phyloP scores from a whole-genome alignment of 2,329 filamentous ascomycete genomes.

The Pseudopithomyces maydicus region DNA sequence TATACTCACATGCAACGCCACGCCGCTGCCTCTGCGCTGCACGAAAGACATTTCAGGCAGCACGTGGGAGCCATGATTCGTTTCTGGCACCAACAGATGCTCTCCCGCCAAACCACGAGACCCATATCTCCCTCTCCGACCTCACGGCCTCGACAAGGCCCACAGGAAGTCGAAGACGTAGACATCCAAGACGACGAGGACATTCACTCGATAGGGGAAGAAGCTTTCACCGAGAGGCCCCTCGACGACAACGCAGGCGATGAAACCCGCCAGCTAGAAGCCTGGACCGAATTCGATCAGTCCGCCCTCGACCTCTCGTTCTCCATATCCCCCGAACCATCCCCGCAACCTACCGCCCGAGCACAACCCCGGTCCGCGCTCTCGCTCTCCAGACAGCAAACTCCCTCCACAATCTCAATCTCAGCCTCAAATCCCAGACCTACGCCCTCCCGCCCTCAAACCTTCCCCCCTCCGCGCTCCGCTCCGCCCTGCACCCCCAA shows the following conservation, averaged over 20 bases:
- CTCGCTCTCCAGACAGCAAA: slow-evolving; percentile 7
- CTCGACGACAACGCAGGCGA: slow-evolving; percentile 24
- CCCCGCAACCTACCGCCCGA: slow-evolving; percentile 2
- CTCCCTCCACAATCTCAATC: slow-evolving; percentile 10
- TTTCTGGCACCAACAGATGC: neutral
- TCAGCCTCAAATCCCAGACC: slow-evolving; percentile 3
- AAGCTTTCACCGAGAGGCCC: neutral
- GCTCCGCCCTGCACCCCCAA: slow-evolving; percentile 17
- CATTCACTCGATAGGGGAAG: neutral
- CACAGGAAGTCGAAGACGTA: neutral
- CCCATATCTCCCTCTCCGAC: neutral
- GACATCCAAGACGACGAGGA: neutral
- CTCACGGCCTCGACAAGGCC: neutral
- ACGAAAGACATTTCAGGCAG: slow-evolving; percentile 52
- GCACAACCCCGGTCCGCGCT: neutral
- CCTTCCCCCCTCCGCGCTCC: slow-evolving; percentile 19
- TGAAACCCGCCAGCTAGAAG: slow-evolving; percentile 39
- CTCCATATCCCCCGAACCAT: slow-evolving; percentile 27
- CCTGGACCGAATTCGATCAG: slow-evolving; percentile 47
- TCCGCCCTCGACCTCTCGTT: slow-evolving; percentile 37
- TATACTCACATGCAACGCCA: slow-evolving; percentile 59
- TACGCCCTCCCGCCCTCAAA: slow-evolving; percentile 10
- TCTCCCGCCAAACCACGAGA: neutral
- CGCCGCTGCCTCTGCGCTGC: slow-evolving; percentile 59
- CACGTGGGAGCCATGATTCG: neutral